phyloP scores from a whole-genome alignment of 2,329 filamentous ascomycete genomes.

The Hypoxylon sp. region DNA sequence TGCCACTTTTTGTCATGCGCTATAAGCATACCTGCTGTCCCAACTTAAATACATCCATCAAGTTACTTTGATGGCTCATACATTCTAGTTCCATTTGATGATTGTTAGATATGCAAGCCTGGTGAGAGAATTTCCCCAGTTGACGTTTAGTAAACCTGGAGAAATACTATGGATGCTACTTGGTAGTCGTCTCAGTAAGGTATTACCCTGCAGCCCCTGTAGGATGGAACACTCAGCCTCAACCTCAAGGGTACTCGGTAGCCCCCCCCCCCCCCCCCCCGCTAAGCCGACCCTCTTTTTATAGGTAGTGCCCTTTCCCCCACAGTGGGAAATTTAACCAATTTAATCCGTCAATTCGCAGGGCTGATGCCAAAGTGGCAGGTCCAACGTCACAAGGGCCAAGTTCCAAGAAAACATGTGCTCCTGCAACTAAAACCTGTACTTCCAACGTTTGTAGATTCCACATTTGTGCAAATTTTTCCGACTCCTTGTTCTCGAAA shows the following conservation, averaged over 20 bases:
- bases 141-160: background rate
- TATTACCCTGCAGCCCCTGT: conserved; percentile 14
- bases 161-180: background rate
- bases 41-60: too few species aligned
- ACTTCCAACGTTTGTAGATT: conserved; percentile 32
- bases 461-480: conserved; percentile 22
- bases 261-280: conserved; percentile 28
- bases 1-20: background rate
- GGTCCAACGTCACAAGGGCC: conserved; percentile 42
- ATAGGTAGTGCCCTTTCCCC: conserved; percentile 28
- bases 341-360: conserved; percentile 43
- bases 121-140: background rate
- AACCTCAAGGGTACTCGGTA: conserved; percentile 42
- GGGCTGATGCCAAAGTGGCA: conserved; percentile 34
- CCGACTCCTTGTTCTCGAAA: conserved; percentile 12
- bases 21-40: too few species aligned
- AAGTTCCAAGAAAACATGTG: conserved; percentile 27
- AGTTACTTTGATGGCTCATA: too few species aligned
- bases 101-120: background rate
- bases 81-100: background rate
- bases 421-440: conserved; percentile 22
- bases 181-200: conserved; percentile 1
- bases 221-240: conserved; percentile 31
- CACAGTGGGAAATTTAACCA: conserved; percentile 40
- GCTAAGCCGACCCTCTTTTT: conserved; percentile 28